Percentiles rank a stretch among this genome's conserved stretches.
phyloP scores from a whole-genome alignment of 805 yeast genomes.

The Candida sonorensis region DNA sequence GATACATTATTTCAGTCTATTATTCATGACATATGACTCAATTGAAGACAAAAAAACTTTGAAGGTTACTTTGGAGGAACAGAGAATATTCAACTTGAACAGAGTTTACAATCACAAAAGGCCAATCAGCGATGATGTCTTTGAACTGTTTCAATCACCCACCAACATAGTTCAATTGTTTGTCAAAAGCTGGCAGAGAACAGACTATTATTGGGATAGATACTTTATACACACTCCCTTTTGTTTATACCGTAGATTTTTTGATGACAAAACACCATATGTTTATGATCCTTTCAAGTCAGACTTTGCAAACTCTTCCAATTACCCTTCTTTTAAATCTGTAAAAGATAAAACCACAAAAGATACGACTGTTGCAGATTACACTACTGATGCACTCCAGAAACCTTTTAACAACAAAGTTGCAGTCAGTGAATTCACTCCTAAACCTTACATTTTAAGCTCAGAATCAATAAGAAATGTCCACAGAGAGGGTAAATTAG shows the following conservation, averaged over 20 bases:
- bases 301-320: background rate
- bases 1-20: conserved; percentile 16
- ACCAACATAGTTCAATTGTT: conserved; percentile 9
- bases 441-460: conserved; percentile 16
- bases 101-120: conserved; percentile 13
- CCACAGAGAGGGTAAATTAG: conserved; percentile 14
- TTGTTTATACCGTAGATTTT: conserved; percentile 20
- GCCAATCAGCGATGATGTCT: conserved; percentile 13
- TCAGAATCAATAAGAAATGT: conserved; percentile 13
- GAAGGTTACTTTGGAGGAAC: conserved; percentile 14
- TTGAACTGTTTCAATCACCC: conserved; percentile 21
- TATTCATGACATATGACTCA: conserved; percentile 19
- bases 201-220: conserved; percentile 34
- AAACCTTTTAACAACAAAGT: background rate
- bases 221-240: conserved; percentile 31
- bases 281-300: background rate
- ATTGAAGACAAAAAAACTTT: conserved; percentile 16
- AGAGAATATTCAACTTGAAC: conserved; percentile 10
- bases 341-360: too few species aligned
- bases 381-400: too few species aligned
- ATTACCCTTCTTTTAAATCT: too few species aligned
- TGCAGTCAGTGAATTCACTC: conserved; percentile 1
- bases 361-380: too few species aligned
- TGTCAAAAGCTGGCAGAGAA: conserved; percentile 22
- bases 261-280: background rate